These are phyloP conservation scores for Solanum habrochaites DNA, from an alignment of 257 asterid genomes.

Conservation along the genomic window DNA sequence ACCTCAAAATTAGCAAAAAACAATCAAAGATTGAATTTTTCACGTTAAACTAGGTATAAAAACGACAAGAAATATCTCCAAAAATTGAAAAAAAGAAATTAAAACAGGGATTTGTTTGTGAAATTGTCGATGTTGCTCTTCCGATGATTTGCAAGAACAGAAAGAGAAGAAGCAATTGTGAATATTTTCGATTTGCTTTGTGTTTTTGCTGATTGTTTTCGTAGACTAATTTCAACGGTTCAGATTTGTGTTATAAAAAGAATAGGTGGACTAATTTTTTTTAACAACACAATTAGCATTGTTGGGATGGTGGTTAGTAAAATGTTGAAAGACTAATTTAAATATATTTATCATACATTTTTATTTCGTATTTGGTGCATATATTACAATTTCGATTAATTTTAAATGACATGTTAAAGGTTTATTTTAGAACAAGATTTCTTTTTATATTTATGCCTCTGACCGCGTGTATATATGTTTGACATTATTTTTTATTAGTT, in stretches of 20 bases:
- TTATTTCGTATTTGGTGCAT: too few relatives aligned
- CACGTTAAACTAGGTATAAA: not conserved
- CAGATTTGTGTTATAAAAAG: constrained; percentile 12
- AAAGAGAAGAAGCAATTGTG: constrained; percentile 15
- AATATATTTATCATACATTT: too few relatives aligned
- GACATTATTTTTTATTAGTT: too few relatives aligned
- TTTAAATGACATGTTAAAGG: fast-evolving
- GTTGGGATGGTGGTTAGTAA: not conserved
- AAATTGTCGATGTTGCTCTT: constrained; percentile 37
- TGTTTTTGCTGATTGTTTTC: constrained; percentile 19
- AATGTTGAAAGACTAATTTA: too few relatives aligned
- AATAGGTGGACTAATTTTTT: not conserved
- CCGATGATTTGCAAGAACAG: constrained; percentile 24
- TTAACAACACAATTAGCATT: not conserved
- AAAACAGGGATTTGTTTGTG: constrained; percentile 28
- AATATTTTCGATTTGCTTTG: constrained; percentile 33
- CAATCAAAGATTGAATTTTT: not conserved
- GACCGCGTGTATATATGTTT: too few relatives aligned
- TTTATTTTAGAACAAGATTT: too few relatives aligned
- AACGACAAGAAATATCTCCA: not conserved
- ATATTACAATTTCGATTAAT: too few relatives aligned
- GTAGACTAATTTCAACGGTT: constrained; percentile 45
- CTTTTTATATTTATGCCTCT: too few relatives aligned
- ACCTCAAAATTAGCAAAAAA: not conserved
- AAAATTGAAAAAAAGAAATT: not conserved